phyloP scores from a whole-genome alignment of 2,329 filamentous ascomycete species.

The Colletotrichum siamense region DNA sequence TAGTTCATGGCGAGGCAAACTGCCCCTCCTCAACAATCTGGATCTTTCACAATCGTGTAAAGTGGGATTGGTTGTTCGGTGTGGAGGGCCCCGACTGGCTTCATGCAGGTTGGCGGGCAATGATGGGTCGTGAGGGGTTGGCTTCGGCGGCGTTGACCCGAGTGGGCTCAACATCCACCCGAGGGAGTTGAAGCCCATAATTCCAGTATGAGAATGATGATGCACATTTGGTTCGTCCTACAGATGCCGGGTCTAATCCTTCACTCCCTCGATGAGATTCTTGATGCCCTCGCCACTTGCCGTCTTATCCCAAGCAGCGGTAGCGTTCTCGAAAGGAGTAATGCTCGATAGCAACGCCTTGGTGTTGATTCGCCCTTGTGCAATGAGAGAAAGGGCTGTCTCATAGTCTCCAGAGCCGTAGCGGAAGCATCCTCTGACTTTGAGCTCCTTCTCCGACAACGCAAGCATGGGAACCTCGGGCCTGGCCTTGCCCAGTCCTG shows the following conservation, averaged over 20 bases:
- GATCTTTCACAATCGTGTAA: background rate
- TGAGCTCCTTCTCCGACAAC: background rate
- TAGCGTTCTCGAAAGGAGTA: slow-evolving; percentile 16
- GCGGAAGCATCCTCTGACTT: background rate
- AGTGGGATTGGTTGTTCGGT: background rate
- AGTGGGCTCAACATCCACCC: background rate
- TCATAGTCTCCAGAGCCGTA: background rate
- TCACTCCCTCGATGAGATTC: slow-evolving; percentile 22
- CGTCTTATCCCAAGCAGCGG: slow-evolving; percentile 24
- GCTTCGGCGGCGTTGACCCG: background rate
- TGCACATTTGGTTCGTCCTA: fast-evolving
- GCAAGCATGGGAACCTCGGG: slow-evolving; percentile 2
- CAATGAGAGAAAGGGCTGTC: background rate
- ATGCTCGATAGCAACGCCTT: slow-evolving; percentile 3
- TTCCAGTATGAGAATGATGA: background rate
- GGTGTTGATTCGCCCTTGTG: background rate
- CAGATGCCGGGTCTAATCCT: background rate
- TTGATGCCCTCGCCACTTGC: slow-evolving; percentile 24
- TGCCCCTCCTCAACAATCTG: background rate
- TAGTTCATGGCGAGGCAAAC: background rate
- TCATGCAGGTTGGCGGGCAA: background rate
- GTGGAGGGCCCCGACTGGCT: background rate
- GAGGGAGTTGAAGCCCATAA: background rate
- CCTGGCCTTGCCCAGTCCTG: background rate
- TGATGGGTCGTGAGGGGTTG: background rate